Evolutionary conservation across 768 basidiomycete genomes (phyloP).

Genomic region (Termitomyces bulborhizus): DNA sequence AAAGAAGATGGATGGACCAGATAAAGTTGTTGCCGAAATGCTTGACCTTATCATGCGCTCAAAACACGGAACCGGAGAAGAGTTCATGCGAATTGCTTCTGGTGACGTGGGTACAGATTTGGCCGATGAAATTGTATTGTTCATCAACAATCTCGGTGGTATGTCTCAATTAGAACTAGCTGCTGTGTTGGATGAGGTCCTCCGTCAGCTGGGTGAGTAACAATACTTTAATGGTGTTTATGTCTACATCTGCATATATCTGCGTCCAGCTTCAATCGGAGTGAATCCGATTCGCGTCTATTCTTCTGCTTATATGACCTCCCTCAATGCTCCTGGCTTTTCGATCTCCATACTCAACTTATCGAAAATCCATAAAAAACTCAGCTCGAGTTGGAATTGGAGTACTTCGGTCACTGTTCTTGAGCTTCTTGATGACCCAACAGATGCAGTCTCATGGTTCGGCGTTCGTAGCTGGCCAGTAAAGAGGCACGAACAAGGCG

Average conservation of each 20-base stretch:
- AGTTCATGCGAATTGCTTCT: conserved; percentile 5
- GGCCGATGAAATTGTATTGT: conserved; percentile 40
- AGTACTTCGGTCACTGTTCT: conserved; percentile 16
- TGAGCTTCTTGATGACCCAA: conserved; percentile 34
- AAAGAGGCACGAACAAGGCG: neutral
- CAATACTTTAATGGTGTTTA: neutral
- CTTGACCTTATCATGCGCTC: conserved; percentile 30
- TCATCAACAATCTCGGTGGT: conserved; percentile 53
- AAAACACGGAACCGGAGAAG: conserved; percentile 31
- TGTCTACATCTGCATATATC: neutral
- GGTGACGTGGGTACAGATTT: conserved; percentile 23
- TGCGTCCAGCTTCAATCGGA: conserved; percentile 18
- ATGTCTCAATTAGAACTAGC: conserved; percentile 47
- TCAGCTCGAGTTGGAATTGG: conserved; percentile 3
- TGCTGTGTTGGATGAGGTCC: conserved; percentile 38
- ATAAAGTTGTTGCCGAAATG: conserved; percentile 25
- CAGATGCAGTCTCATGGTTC: conserved; percentile 36
- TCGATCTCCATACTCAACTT: conserved; percentile 47
- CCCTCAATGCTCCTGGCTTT: conserved; percentile 55
- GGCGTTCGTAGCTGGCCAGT: conserved; percentile 26
- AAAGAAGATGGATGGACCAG: conserved; percentile 28
- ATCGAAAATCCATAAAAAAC: conserved; percentile 21
- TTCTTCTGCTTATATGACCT: conserved; percentile 49
- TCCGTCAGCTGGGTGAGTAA: conserved; percentile 32
- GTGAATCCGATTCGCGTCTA: conserved; percentile 38